These are phyloP conservation scores for Peronospora tabacina DNA, from an alignment of 352 stramenopile species.

Conservation along the genomic window DNA sequence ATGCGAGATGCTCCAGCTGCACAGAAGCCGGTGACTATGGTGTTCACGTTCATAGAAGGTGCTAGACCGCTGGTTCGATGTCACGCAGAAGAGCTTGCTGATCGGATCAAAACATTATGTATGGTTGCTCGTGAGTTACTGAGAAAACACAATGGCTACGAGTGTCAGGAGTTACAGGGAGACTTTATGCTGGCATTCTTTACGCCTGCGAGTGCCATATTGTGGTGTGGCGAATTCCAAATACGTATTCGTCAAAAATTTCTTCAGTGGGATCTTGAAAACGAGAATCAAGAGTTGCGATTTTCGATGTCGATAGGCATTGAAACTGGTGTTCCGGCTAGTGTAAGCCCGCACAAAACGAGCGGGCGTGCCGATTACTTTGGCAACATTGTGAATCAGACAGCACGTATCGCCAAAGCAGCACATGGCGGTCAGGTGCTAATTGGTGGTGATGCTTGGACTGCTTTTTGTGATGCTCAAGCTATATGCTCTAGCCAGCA, in stretches of 20 bases:
- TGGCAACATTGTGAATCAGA: slow-evolving; percentile 87
- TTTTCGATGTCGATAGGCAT: slow-evolving; percentile 87
- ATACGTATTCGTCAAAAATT: slow-evolving; percentile 71
- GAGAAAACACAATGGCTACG: slow-evolving; percentile 79
- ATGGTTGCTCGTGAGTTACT: slow-evolving; percentile 66
- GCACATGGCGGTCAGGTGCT: slow-evolving; percentile 72
- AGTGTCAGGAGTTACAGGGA: slow-evolving; percentile 83
- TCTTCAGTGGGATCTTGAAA: slow-evolving; percentile 64
- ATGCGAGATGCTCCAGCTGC: slow-evolving; percentile 81
- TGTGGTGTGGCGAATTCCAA: slow-evolving; percentile 85
- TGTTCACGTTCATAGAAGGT: slow-evolving; percentile 87
- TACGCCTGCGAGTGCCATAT: slow-evolving; percentile 66
- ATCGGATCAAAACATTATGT: slow-evolving; percentile 81
- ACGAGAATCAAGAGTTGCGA: slow-evolving; percentile 67
- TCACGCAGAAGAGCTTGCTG: slow-evolving; percentile 75
- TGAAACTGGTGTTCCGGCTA: slow-evolving; percentile 72
- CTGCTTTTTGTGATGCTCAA: slow-evolving; percentile 40
- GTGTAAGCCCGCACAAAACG: slow-evolving; percentile 83
- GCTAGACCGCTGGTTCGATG: slow-evolving; percentile 70
- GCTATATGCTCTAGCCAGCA: slow-evolving; percentile 29
- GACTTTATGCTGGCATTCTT: slow-evolving; percentile 88
- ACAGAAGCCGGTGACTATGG: slow-evolving; percentile 76
- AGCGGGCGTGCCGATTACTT: slow-evolving; percentile 86
- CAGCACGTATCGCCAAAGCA: slow-evolving; percentile 78
- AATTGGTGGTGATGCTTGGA: slow-evolving; percentile 77